Base-by-base conservation (phyloP, 164 flowering plant species). In the Sextonia rubra region DNA sequence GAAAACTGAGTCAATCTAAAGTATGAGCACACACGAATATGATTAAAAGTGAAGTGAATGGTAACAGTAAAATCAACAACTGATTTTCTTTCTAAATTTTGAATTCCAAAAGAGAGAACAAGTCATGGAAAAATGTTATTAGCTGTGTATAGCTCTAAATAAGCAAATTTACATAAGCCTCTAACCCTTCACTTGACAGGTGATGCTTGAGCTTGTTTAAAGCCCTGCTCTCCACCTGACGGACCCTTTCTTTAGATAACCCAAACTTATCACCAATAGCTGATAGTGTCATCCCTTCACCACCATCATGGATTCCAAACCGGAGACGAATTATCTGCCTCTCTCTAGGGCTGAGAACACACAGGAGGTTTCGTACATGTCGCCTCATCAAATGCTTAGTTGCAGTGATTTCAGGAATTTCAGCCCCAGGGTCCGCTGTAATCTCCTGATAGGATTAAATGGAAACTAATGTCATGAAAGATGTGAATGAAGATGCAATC, bases 161-260 rank as follows among this genome's bases (percentile, higher is more conserved):
- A 27, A 87, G 85, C 76, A 89, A 76, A 65, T 84, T 78, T 32
- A 78, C 18, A 79, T 89, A 89, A 8, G 86, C 88, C 37, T 67
- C 81, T 1, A 90, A 86, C 11, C 92, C 97, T 15, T 95, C 86
- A 69, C 79, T 83, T 15, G 49, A 75, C 4, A 86, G 76, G 75
- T 83, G 78, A 49, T 85, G 82, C 83, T 78, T 95, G 66, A 95
- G 91, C 83, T 87, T 90, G 78, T 80, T 72, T 71, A 91, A 1
- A 18, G 99, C 93, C 77, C 85, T 80, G 78, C 65, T 83, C 82
- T 95, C 97, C 61, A 95, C 79, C 73, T 91, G 94, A 26, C 98
- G 82, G n/a, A 95, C 84, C 82, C 98, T 85, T 72, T 93, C 97
- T 81, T 86, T 91, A 0, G 95, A 82, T 74, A 95, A 71, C 5